Evolutionary conservation across 2,329 filamentous ascomycete species (phyloP).

Genomic region (Pseudocercospora pini-densiflorae): DNA sequence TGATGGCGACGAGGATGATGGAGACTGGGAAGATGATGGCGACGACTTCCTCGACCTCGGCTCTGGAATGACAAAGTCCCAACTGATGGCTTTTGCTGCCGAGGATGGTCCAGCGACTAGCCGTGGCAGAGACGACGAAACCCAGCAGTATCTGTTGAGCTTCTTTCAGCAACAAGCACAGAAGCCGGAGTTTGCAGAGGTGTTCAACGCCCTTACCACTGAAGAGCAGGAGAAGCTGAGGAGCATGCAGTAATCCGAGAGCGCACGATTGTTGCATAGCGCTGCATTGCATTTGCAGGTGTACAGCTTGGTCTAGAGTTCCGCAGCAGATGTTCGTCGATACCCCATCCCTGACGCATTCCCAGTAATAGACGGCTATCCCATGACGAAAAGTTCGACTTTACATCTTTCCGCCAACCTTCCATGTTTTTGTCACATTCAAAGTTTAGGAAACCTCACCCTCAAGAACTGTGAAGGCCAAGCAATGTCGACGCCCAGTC

Average conservation of each 20-base stretch:
- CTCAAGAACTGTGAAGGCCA: slow-evolving; percentile 54
- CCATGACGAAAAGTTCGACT: background rate
- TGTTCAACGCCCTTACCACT: slow-evolving; percentile 59
- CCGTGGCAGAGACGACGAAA: slow-evolving; percentile 85
- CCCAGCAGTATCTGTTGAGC: slow-evolving; percentile 78
- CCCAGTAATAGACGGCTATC: slow-evolving; percentile 53
- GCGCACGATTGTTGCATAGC: background rate
- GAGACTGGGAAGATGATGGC: slow-evolving; percentile 81
- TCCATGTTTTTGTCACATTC: background rate
- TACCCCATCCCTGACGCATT: slow-evolving; percentile 51
- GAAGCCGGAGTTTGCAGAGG: slow-evolving; percentile 59
- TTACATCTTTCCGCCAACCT: background rate
- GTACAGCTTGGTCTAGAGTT: background rate
- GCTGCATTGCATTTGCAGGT: slow-evolving; percentile 1
- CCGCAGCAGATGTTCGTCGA: background rate
- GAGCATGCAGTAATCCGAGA: slow-evolving; percentile 26
- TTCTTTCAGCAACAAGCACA: slow-evolving; percentile 70
- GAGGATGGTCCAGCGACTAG: slow-evolving; percentile 52
- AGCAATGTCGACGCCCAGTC: slow-evolving; percentile 53
- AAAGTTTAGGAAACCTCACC: slow-evolving; percentile 39
- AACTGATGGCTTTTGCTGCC: slow-evolving; percentile 78
- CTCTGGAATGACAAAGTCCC: slow-evolving; percentile 58
- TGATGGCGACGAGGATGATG: slow-evolving; percentile 73
- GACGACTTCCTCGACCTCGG: slow-evolving; percentile 76
- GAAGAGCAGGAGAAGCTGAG: slow-evolving; percentile 60